Evolutionary conservation across 148 eudicot genomes (phyloP), one percentile per base, ranked within the genome.

Genomic region (Persicaria maculosa): DNA sequence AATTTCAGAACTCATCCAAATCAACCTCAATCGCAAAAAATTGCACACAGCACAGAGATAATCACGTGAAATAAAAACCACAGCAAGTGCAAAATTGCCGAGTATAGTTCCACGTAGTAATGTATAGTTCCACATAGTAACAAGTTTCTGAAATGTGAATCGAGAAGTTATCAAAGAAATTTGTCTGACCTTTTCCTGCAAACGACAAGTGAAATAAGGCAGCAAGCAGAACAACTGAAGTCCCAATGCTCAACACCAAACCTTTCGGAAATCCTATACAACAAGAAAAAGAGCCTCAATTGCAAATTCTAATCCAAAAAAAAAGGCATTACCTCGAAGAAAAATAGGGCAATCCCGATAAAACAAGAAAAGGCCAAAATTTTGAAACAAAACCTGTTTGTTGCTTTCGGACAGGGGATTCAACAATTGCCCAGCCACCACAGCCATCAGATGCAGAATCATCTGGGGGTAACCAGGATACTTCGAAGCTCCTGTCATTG

Each of bases 341-440:
- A 0, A 16, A 12, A 16, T n/a, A 6, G 16, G 4, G 16, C 0
- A 15, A 65, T 31, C 69, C 3, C 3, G 62, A 69, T 71, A 71
- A 17, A 14, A 71, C 9, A 67, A 62, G 67, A 44, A 59, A 31
- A 31, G 16, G 43, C 44, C 74, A 2, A 44, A 52, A 36, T n/a
- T 65, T 6, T 52, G 5, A 62, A 31, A 19, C n/a, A 43, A 71
- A 52, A 89, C 89, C 88, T 85, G 67, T 79, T 62, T 77, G 82
- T 67, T 77, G 82, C 52, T 77, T 57, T 22, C 77, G 53, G 47
- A 68, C 54, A 2, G 84, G 81, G 48, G 80, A 15, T 77, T 86
- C 85, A 9, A 75, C 74, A 73, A 82, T 10, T 5, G 74, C 85
- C 98, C 98, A 93, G n/a, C 98, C 98, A 75, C 85, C 87, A 47